phyloP scores from a whole-genome alignment of 1,284 basidiomycete genomes.

The Apiotrichum veenhuisii region DNA sequence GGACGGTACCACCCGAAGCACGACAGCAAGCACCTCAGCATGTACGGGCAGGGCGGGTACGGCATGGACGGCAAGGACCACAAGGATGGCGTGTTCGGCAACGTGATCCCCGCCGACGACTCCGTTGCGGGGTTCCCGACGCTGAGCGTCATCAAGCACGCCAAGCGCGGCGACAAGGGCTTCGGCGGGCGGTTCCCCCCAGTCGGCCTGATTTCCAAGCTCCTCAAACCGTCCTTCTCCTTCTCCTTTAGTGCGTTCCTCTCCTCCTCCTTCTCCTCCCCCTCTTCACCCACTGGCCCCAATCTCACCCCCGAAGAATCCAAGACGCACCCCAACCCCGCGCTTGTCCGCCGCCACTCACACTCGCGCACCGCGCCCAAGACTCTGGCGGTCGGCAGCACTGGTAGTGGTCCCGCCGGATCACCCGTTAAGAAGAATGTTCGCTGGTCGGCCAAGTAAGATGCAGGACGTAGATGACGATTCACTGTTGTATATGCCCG shows the following conservation, averaged over 20 bases:
- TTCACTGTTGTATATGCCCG: too few species aligned
- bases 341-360: background rate
- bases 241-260: background rate
- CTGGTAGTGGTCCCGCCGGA: background rate
- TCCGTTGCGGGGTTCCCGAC: too few species aligned
- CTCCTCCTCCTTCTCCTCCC: background rate
- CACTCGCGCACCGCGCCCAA: background rate
- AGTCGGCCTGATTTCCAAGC: background rate
- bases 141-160: too few species aligned
- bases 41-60: too few species aligned
- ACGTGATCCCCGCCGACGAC: too few species aligned
- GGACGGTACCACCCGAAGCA: too few species aligned
- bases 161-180: too few species aligned
- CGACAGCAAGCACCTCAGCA: background rate
- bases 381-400: background rate
- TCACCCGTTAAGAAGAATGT: background rate
- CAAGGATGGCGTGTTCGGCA: too few species aligned
- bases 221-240: background rate
- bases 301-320: background rate
- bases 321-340: background rate
- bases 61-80: too few species aligned
- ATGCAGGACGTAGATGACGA: too few species aligned
- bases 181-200: too few species aligned
- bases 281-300: background rate
- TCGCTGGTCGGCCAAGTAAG: background rate